These are phyloP conservation scores for Amorphotheca resinae DNA, from an alignment of 495 filamentous ascomycete species.

Conservation along the genomic window DNA sequence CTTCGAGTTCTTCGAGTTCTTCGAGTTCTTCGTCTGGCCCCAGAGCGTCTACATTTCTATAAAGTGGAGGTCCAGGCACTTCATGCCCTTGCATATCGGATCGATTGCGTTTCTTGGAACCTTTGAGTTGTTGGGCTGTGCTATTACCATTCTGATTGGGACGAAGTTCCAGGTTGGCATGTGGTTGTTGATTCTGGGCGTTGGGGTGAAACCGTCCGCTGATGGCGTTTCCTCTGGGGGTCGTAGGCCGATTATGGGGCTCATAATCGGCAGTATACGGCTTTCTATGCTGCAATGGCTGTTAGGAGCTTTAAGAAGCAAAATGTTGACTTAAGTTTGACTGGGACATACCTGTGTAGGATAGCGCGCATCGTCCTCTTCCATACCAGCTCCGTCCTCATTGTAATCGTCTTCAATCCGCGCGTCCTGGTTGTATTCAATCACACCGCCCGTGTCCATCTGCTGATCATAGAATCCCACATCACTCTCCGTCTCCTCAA, in stretches of 20 bases:
- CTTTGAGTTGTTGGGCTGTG: neutral
- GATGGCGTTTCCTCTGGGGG: neutral
- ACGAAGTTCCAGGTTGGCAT: conserved; percentile 2
- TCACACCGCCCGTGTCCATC: neutral
- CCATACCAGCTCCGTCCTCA: neutral
- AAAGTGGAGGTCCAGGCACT: neutral
- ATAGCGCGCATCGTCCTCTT: neutral
- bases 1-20: neutral
- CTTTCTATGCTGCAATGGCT: neutral
- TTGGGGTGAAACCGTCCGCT: conserved; percentile 3
- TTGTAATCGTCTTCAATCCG: neutral
- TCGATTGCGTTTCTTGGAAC: conserved; percentile 3
- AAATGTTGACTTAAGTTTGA: no score
- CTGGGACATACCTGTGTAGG: neutral
- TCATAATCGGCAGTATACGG: neutral
- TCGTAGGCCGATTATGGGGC: neutral
- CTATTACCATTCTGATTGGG: neutral
- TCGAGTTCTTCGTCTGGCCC: neutral
- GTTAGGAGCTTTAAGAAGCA: neutral
- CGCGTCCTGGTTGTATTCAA: neutral
- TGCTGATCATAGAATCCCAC: neutral
- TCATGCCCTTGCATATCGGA: neutral
- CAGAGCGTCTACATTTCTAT: neutral
- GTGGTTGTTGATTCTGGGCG: neutral
- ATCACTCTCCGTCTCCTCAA: conserved; percentile 7